Conservation (phyloP, 768 basidiomycete genomes). For the Coprinopsis strossmayeri region DNA sequence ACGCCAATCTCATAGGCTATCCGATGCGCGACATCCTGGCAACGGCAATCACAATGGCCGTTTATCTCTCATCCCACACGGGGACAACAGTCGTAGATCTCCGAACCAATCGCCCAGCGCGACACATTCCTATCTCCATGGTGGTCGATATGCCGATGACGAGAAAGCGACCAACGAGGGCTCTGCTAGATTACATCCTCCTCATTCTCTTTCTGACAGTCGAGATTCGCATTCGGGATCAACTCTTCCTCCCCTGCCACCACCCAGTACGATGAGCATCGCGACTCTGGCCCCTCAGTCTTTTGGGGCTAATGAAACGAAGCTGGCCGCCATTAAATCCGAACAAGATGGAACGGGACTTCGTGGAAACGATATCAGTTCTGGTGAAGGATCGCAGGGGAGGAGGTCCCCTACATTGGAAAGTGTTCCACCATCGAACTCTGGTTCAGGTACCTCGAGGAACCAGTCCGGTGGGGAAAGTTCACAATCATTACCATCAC, state of each 20-base stretch:
- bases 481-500: constrained; percentile 54
- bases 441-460: constrained; percentile 10
- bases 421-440: constrained; percentile 1
- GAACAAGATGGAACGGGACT: constrained; percentile 1
- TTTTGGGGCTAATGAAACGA: background rate
- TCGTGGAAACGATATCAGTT: background rate
- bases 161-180: constrained; percentile 4
- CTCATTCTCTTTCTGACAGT: background rate
- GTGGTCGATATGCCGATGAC: constrained; percentile 31
- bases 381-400: constrained; percentile 3
- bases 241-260: background rate
- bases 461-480: constrained; percentile 20
- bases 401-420: background rate
- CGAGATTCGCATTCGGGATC: background rate
- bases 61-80: constrained; percentile 22
- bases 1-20: constrained; percentile 22
- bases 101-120: constrained; percentile 22
- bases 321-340: constrained; percentile 5
- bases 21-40: constrained; percentile 24
- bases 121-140: constrained; percentile 19
- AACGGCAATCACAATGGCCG: constrained; percentile 16
- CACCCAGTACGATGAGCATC: background rate
- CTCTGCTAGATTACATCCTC: background rate
- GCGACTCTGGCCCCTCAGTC: background rate
- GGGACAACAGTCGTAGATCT: constrained; percentile 18